Evolutionary conservation across 257 asterid species (phyloP), one percentile per base, ranked within the genome.

Genomic region (Lithospermum erythrorhizon): DNA sequence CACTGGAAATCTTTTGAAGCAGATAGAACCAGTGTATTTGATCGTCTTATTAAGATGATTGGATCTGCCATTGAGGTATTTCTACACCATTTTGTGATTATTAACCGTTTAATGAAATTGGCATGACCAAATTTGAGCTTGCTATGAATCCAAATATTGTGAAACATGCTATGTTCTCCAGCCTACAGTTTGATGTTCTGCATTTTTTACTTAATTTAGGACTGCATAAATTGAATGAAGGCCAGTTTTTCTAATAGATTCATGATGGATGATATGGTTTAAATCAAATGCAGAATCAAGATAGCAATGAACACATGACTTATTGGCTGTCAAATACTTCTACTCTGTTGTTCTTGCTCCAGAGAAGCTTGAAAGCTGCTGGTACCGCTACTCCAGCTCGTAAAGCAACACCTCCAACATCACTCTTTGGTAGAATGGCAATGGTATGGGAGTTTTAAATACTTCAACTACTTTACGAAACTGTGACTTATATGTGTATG

Each of bases 1-100:
- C 89, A 93, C 72, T 93, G 99, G 99, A 86, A 84, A 78, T 93
- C 99, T 64, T 93, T 93, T 64, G 99, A 93, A 86, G 99, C 99
- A 25, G 99, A 93, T 59, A 82, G 94, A 62, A 93, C 99, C 30
- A 93, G 97, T 70, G 97, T 93, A 56, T 93, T 93, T 73, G 99
- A 93, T 76, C 97, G 96, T 66, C 90, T 93, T 76, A 79, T 93
- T 83, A 87, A 87, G 76, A 93, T 89, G 96, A 81, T 93, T 68
- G 97, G 97, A 73, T 86, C 96, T 52, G 94, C 96, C 75, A 89
- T 93, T 55, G 96, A 86, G 96, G 98, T 90, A 79, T 27, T 65
- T 62, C 32, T 62, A 63, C 24, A 24, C 51, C 63, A 60, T 20
- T 9, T 8, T 4, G 17, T 19, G 23, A 53, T 22, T 11, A 19